phyloP scores from a whole-genome alignment of 179 eudicot genomes.

The Drosera spatulata region DNA sequence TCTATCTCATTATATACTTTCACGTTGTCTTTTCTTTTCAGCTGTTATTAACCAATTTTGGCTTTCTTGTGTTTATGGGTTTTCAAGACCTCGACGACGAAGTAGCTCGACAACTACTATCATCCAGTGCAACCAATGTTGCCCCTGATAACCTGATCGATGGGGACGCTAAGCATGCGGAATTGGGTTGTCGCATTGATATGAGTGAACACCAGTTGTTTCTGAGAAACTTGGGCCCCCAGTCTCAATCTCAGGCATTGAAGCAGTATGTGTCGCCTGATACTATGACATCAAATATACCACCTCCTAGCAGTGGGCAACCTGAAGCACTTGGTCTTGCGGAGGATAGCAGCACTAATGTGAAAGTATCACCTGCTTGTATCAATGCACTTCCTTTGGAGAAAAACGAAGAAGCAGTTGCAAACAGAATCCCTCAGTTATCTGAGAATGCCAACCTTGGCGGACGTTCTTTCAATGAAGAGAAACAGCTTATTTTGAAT shows the following conservation, averaged over 20 bases:
- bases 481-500: constrained; percentile 9
- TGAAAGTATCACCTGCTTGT: constrained; percentile 4
- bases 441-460: neutral
- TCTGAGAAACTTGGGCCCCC: constrained; percentile 3
- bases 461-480: neutral
- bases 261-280: constrained; percentile 2
- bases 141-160: constrained; percentile 1
- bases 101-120: constrained; percentile 1
- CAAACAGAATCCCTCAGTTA: constrained; percentile 21
- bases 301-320: constrained; percentile 1
- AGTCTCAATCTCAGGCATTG: constrained; percentile 6
- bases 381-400: constrained; percentile 7
- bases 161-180: neutral
- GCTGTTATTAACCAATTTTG: neutral
- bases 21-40: neutral
- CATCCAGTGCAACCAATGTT: constrained; percentile 2
- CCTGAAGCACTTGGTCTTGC: neutral
- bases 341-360: constrained; percentile 7
- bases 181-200: neutral
- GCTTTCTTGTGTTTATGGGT: neutral
- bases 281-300: constrained; percentile 1
- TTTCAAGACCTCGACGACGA: neutral
- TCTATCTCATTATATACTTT: neutral
- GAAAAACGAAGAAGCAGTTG: constrained; percentile 26
- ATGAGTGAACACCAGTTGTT: constrained; percentile 5